Conservation (phyloP, 164 flowering plant species). For the Akebia trifoliata region DNA sequence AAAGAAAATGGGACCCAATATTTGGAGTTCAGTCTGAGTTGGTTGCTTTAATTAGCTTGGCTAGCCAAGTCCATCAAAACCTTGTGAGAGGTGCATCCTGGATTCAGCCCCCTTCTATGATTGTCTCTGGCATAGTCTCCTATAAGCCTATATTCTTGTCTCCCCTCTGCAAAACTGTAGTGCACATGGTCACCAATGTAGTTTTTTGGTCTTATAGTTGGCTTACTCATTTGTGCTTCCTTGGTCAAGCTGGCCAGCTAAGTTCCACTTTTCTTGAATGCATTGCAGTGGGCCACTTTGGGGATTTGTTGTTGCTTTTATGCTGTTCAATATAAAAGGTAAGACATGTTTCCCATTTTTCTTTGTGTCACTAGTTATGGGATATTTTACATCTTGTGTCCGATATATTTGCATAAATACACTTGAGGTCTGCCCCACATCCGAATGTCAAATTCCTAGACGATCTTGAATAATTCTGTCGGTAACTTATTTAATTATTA, state of each 20-base stretch:
- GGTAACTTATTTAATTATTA: not conserved
- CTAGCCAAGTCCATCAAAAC: too few species aligned
- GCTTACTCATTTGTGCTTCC: not conserved
- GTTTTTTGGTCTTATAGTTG: too few species aligned
- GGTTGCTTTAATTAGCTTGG: too few species aligned
- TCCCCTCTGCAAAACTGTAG: too few species aligned
- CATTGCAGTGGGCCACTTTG: slow-evolving; percentile 86
- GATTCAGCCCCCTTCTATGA: too few species aligned
- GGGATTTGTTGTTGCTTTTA: slow-evolving; percentile 95
- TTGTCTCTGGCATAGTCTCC: too few species aligned
- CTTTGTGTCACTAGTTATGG: not conserved
- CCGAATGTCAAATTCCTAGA: not conserved
- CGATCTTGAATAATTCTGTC: too few species aligned
- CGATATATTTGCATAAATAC: not conserved
- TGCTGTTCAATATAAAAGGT: slow-evolving; percentile 95
- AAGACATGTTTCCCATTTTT: slow-evolving; percentile 4
- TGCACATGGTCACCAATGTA: too few species aligned
- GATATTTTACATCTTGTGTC: not conserved
- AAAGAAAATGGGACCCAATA: too few species aligned
- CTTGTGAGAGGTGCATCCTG: too few species aligned
- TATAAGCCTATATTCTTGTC: too few species aligned
- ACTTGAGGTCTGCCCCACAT: not conserved
- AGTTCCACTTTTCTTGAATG: slow-evolving; percentile 16
- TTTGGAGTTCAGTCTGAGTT: not conserved
- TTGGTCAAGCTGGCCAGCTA: slow-evolving; percentile 11